A percentile compares a stretch with the other conserved stretches of the same genome.
phyloP scores from a whole-genome alignment of 2,329 filamentous ascomycete species.

The Diaporthe sp. region DNA sequence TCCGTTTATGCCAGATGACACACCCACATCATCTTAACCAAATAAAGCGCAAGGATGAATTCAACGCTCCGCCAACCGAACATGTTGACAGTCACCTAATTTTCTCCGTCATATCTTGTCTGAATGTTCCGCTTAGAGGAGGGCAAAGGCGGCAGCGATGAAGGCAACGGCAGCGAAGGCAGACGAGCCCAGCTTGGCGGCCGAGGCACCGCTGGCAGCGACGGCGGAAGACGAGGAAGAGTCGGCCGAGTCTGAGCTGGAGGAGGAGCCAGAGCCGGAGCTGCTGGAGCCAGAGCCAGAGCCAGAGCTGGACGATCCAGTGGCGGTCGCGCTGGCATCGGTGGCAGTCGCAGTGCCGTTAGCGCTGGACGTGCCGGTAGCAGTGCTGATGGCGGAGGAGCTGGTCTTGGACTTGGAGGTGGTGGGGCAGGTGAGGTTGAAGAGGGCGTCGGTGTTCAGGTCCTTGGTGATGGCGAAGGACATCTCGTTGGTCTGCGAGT shows the following conservation, averaged over 20 bases:
- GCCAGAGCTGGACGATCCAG: conserved; percentile 64
- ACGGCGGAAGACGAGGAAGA: conserved; percentile 28
- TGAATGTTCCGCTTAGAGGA: conserved; percentile 20
- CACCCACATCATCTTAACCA: conserved; percentile 22
- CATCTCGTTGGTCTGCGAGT: conserved; percentile 70
- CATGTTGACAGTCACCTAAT: not conserved
- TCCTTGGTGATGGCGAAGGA: conserved; percentile 79
- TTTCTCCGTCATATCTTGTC: not conserved
- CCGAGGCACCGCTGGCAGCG: conserved; percentile 37
- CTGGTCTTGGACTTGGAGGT: conserved; percentile 44
- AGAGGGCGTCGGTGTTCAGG: conserved; percentile 67
- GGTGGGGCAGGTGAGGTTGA: conserved; percentile 71
- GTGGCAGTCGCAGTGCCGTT: conserved; percentile 76
- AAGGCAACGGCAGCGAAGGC: conserved; percentile 38
- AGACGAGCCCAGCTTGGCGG: conserved; percentile 37
- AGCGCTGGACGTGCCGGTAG: conserved; percentile 76
- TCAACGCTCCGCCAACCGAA: conserved; percentile 11
- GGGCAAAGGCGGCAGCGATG: conserved; percentile 37
- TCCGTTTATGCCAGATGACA: not conserved
- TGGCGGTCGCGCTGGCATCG: conserved; percentile 80
- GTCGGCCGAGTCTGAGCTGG: conserved; percentile 34
- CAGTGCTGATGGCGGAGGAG: conserved; percentile 37
- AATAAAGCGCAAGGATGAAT: not conserved
- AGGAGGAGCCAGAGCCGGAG: conserved; percentile 45
- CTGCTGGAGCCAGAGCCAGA: conserved; percentile 43